These are phyloP conservation scores for Mimosa bimucronata DNA, from an alignment of 306 rosid species.

Conservation along the genomic window DNA sequence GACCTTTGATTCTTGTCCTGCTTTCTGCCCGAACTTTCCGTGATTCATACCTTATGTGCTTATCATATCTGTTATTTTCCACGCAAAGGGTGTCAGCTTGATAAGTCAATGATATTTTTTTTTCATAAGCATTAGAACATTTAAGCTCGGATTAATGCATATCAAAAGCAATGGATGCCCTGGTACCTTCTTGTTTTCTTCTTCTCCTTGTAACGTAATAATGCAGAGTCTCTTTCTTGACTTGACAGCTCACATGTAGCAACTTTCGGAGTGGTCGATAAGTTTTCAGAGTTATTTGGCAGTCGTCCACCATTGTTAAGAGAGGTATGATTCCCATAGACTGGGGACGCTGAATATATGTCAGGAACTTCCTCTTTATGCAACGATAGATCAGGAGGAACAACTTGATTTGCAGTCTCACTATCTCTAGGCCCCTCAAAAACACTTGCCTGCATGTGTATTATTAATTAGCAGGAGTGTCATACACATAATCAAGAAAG, in stretches of 20 bases:
- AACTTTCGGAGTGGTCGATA: slow-evolving; percentile 47
- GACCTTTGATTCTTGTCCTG: slow-evolving; percentile 80
- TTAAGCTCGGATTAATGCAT: not conserved
- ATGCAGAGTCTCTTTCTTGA: slow-evolving; percentile 80
- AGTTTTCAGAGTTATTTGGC: slow-evolving; percentile 39
- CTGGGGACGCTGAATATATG: slow-evolving; percentile 37
- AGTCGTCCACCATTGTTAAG: slow-evolving; percentile 39
- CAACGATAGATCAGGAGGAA: slow-evolving; percentile 39
- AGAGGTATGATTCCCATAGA: slow-evolving; percentile 37
- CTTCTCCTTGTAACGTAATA: slow-evolving; percentile 88
- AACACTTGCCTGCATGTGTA: slow-evolving; percentile 36
- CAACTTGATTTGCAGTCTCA: slow-evolving; percentile 49
- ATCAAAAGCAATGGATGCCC: slow-evolving; percentile 10
- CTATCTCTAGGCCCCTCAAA: slow-evolving; percentile 51
- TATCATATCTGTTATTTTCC: slow-evolving; percentile 71
- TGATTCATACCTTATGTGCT: slow-evolving; percentile 84
- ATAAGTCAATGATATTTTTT: not conserved
- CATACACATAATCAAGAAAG: slow-evolving; percentile 1
- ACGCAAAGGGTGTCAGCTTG: slow-evolving; percentile 29
- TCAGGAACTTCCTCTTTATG: slow-evolving; percentile 51
- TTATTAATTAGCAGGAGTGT: not conserved
- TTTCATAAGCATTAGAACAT: not conserved
- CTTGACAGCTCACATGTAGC: slow-evolving; percentile 56
- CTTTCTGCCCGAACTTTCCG: slow-evolving; percentile 86
- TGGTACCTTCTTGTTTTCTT: slow-evolving; percentile 85